phyloP scores from a whole-genome alignment of 768 basidiomycete genomes.

The Xerocomellus amylosporus region DNA sequence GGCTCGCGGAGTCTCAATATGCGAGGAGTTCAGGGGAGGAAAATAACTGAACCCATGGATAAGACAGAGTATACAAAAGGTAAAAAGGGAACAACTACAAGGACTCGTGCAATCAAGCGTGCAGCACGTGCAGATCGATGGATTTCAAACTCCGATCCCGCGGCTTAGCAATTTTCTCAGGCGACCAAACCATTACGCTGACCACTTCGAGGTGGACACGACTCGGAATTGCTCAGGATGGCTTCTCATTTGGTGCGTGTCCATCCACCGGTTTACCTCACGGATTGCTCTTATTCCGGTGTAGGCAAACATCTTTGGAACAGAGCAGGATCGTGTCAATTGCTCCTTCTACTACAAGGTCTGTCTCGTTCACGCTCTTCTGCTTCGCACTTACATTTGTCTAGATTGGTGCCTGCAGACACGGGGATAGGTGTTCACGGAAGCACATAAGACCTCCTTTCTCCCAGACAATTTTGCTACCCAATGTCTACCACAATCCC shows the following conservation, averaged over 20 bases:
- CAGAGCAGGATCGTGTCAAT: slow-evolving; percentile 93
- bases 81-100: too few relatives aligned
- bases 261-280: not conserved
- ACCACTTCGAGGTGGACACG: not conserved
- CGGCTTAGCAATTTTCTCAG: slow-evolving; percentile 17
- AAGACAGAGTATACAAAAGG: too few relatives aligned
- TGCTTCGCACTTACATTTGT: slow-evolving; percentile 6
- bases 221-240: slow-evolving; percentile 31
- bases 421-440: slow-evolving; percentile 96
- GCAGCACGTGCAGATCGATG: too few relatives aligned
- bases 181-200: not conserved
- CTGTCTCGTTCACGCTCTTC: slow-evolving; percentile 18
- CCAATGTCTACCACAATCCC: slow-evolving; percentile 98
- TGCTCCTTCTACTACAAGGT: slow-evolving; percentile 99
- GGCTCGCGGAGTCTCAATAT: too few relatives aligned
- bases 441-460: slow-evolving; percentile 98
- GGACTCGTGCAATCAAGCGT: too few relatives aligned
- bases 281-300: slow-evolving; percentile 1
- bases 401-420: slow-evolving; percentile 96
- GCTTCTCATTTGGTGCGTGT: slow-evolving; percentile 72
- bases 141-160: slow-evolving; percentile 23
- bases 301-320: slow-evolving; percentile 94
- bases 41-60: too few relatives aligned
- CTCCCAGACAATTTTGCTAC: slow-evolving; percentile 93
- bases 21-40: too few relatives aligned